These are phyloP conservation scores for Candida insectalens DNA, from an alignment of 805 yeast genomes.

Conservation along the genomic window DNA sequence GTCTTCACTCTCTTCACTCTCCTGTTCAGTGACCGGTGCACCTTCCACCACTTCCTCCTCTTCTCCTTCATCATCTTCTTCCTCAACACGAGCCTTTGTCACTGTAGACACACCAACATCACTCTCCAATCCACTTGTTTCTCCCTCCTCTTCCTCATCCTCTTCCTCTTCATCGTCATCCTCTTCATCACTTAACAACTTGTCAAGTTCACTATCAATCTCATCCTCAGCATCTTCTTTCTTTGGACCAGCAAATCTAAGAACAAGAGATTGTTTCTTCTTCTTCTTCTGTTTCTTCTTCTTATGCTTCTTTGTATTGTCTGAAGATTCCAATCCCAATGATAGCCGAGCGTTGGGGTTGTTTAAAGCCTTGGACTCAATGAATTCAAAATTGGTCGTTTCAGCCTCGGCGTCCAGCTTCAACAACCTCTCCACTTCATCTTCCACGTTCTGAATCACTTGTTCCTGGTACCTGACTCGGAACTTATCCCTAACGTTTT, in stretches of 20 bases:
- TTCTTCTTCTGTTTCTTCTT: constrained; percentile 11
- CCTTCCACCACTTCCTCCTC: constrained; percentile 18
- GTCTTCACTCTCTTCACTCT: constrained; percentile 37
- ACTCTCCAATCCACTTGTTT: constrained; percentile 17
- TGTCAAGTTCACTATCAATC: constrained; percentile 23
- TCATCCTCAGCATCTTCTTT: constrained; percentile 27
- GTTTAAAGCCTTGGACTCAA: constrained; percentile 30
- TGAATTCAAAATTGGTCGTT: constrained; percentile 64
- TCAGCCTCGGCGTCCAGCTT: constrained; percentile 77
- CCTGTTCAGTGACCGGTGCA: constrained; percentile 2
- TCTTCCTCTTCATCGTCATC: constrained; percentile 12
- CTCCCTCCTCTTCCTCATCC: constrained; percentile 25
- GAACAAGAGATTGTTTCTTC: neutral
- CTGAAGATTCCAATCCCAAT: constrained; percentile 14
- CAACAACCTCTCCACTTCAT: constrained; percentile 66
- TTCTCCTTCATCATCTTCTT: constrained; percentile 26
- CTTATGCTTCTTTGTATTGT: constrained; percentile 11
- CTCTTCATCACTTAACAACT: constrained; percentile 16
- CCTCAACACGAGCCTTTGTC: constrained; percentile 18
- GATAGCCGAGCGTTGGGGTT: constrained; percentile 23
- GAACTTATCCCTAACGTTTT: constrained; percentile 61
- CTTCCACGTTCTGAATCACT: constrained; percentile 70
- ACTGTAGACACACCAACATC: too few species aligned
- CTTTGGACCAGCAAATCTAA: neutral
- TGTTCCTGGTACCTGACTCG: constrained; percentile 61